phyloP scores from a whole-genome alignment of 2,329 filamentous ascomycete genomes.

The Diplodia mutila region DNA sequence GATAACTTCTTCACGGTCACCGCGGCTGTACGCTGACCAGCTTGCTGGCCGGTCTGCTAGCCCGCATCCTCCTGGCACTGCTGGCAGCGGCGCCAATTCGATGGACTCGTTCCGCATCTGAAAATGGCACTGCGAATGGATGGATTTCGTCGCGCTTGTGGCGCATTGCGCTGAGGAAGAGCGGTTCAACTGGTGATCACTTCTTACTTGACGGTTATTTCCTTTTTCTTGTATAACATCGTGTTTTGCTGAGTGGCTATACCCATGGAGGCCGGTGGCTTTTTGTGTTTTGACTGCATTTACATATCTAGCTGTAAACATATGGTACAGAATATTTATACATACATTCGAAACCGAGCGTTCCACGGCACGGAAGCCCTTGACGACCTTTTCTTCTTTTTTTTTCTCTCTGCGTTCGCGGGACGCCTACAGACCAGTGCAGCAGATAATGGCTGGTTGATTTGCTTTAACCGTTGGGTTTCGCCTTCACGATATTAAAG shows the following conservation, averaged over 20 bases:
- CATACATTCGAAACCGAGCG: not conserved
- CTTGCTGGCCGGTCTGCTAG: not conserved
- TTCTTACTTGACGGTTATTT: not conserved
- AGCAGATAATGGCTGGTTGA: not conserved
- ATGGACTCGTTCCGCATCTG: slow-evolving; percentile 19
- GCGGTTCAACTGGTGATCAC: not conserved
- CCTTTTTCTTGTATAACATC: not conserved
- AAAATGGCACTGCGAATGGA: not conserved
- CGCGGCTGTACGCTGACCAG: not conserved
- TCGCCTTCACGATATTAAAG: too few species aligned
- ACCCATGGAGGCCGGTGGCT: not conserved
- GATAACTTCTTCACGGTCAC: not conserved
- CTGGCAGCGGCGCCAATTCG: slow-evolving; percentile 1
- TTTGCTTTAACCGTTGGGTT: not conserved
- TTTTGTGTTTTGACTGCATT: not conserved
- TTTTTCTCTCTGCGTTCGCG: not conserved
- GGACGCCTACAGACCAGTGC: not conserved
- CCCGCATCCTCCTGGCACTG: not conserved
- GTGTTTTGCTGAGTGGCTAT: not conserved
- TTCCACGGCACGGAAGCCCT: not conserved
- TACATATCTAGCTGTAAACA: not conserved
- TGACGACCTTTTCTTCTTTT: not conserved
- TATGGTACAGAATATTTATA: not conserved
- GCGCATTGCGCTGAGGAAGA: too few species aligned
- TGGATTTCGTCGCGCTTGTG: not conserved